Evolutionary conservation across 345 rosid genomes (phyloP).

Genomic region (Iberis pinnata): DNA sequence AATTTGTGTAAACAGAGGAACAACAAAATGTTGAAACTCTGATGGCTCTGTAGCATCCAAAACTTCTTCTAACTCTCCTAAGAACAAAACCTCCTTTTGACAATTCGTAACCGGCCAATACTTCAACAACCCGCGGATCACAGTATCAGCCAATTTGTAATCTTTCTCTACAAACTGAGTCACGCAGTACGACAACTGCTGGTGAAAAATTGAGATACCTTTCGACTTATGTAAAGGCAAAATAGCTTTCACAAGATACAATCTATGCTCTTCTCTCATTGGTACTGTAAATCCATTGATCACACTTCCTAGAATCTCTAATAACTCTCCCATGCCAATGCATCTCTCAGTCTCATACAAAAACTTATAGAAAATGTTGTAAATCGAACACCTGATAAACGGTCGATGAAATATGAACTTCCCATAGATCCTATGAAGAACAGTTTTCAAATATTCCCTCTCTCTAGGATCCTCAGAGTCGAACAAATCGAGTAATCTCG

Average conservation of each 20-base stretch:
- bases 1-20: slow-evolving; percentile 43
- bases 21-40: slow-evolving; percentile 37
- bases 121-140: slow-evolving; percentile 41
- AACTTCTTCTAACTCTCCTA: slow-evolving; percentile 44
- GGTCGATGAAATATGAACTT: slow-evolving; percentile 57
- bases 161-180: slow-evolving; percentile 44
- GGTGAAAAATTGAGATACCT: slow-evolving; percentile 32
- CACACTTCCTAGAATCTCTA: slow-evolving; percentile 44
- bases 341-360: slow-evolving; percentile 39
- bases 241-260: slow-evolving; percentile 40
- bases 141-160: slow-evolving; percentile 38
- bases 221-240: slow-evolving; percentile 46
- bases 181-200: slow-evolving; percentile 40
- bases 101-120: slow-evolving; percentile 47
- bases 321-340: slow-evolving; percentile 40
- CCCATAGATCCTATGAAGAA: slow-evolving; percentile 54
- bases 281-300: slow-evolving; percentile 42
- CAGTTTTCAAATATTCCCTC: slow-evolving; percentile 59
- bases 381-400: slow-evolving; percentile 41
- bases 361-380: slow-evolving; percentile 41
- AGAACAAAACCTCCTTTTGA: slow-evolving; percentile 42
- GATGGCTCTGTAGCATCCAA: slow-evolving; percentile 34
- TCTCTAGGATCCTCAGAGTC: slow-evolving; percentile 62
- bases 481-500: slow-evolving; percentile 43
- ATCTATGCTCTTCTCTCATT: slow-evolving; percentile 43